A percentile compares a stretch with the other conserved stretches of the same genome.
These are phyloP conservation scores for Hypoxylon lienhwacheense DNA, from an alignment of 495 filamentous ascomycete species.

Conservation along the genomic window DNA sequence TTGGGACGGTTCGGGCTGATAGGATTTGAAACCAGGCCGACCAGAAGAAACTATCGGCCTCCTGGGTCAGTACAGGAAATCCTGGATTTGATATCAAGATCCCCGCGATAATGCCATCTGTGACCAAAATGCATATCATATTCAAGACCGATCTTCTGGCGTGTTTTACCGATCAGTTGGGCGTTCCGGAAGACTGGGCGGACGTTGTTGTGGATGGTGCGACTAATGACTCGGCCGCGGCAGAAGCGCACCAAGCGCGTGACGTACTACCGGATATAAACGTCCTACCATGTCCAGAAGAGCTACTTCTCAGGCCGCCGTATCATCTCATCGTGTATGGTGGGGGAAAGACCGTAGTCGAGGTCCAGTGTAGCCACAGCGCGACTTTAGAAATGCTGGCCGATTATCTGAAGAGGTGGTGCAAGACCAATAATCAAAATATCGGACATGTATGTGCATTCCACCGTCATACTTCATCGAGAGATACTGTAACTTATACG, in stretches of 20 bases:
- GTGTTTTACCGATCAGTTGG: constrained; percentile 35
- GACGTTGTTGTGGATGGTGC: constrained; percentile 36
- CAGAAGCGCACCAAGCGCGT: constrained; percentile 1
- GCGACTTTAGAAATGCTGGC: constrained; percentile 43
- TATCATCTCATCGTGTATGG: constrained; percentile 42
- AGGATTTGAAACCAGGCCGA: background rate
- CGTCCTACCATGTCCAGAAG: constrained; percentile 40
- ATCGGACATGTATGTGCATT: constrained; percentile 31
- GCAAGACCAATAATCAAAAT: constrained; percentile 42
- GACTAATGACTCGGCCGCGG: constrained; percentile 28
- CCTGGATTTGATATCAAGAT: constrained; percentile 38
- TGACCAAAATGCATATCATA: constrained; percentile 32
- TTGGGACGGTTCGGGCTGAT: background rate
- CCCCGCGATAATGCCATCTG: constrained; percentile 33
- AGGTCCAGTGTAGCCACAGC: constrained; percentile 46
- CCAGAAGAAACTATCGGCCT: constrained; percentile 10
- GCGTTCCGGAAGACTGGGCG: constrained; percentile 39
- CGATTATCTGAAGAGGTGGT: constrained; percentile 45
- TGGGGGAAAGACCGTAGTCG: constrained; percentile 16
- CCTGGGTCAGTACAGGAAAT: constrained; percentile 33
- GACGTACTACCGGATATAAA: constrained; percentile 39
- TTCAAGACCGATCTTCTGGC: constrained; percentile 35
- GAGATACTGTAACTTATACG: background rate
- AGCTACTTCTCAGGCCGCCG: constrained; percentile 43
- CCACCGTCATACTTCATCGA: background rate